Conservation (phyloP, 495 filamentous ascomycete genomes). For the Neurospora sublineolata region DNA sequence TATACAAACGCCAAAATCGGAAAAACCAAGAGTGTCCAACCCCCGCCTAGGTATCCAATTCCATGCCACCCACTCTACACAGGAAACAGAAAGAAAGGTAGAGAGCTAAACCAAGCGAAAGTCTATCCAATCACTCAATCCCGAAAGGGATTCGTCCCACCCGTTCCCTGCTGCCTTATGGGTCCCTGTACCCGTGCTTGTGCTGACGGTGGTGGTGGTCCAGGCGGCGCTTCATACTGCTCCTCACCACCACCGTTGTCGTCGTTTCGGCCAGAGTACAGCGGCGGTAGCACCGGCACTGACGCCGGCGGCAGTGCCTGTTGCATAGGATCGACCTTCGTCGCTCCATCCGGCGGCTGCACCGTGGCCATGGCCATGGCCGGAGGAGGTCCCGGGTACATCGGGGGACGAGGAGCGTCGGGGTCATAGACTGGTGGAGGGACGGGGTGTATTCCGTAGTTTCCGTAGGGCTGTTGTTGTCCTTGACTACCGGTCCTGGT, state of each 20-base stretch:
- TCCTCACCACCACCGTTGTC: background rate
- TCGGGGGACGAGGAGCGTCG: constrained; percentile 36
- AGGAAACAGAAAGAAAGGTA: background rate
- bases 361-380: constrained; percentile 2
- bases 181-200: constrained; percentile 15
- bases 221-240: constrained; percentile 33
- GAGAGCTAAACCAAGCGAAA: background rate
- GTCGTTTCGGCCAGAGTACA: constrained; percentile 9
- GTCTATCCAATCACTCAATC: background rate
- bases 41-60: too few relatives aligned
- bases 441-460: constrained; percentile 47
- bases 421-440: constrained; percentile 43
- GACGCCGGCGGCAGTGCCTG: background rate
- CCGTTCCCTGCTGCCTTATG: constrained; percentile 9
- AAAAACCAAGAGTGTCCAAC: background rate
- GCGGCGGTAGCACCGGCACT: constrained; percentile 2
- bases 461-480: background rate
- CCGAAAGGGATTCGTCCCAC: constrained; percentile 17
- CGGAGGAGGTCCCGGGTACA: constrained; percentile 43
- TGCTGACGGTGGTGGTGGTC: constrained; percentile 33
- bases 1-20: background rate
- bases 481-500: constrained; percentile 14
- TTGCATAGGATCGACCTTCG: constrained; percentile 49
- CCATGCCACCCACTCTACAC: background rate
- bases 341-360: constrained; percentile 35